Evolutionary conservation across 1,139 yeast species (phyloP), one percentile per base, ranked within the genome.

Genomic region (Suhomyces wounanorum): DNA sequence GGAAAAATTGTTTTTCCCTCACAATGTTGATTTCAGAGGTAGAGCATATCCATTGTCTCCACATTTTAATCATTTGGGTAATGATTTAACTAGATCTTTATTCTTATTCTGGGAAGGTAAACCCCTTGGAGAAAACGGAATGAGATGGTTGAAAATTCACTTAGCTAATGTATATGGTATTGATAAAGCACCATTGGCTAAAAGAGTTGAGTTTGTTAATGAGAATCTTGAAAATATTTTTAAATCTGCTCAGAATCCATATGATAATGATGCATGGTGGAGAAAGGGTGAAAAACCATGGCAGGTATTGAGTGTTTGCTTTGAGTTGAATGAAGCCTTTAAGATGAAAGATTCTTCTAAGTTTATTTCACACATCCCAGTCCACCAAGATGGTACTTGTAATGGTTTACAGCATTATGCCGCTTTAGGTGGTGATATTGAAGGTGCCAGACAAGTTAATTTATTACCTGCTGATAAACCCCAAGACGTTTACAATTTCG

Each of bases 391-490:
- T 70, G 99, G 99, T 59, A 89, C 98, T 0, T 94, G 99, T 72
- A 94, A 94, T 65, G 99, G 99, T 8, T 77, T 94, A 52, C 99
- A 94, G 68, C 99, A 94, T 70, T 94, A 94, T 70, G 98, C 99
- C 14, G 99, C 99, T 0, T 78, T 94, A 40, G 99, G 98, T 61
- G 97, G 98, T 69, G 98, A 94, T 70, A 62, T 83, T 26, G 97
- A 89, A 66, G 99, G 99, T 67, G 99, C 98, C 0, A 79, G 78
- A 45, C 97, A 92, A 70, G 99, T 94, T 37, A 94, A 94, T 63
- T 73, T 94, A 64, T 76, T 84, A 40, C 96, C 96, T 3, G 81
- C 86, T 33, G 92, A 87, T 16, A 81, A 80, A 59, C 99, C 99
- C 1, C 94, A 88, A 57, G 99, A 94, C 74, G 96, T 94, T 42